Conservation (phyloP, 2,329 filamentous ascomycete species). For the Ophiostoma quercus region DNA sequence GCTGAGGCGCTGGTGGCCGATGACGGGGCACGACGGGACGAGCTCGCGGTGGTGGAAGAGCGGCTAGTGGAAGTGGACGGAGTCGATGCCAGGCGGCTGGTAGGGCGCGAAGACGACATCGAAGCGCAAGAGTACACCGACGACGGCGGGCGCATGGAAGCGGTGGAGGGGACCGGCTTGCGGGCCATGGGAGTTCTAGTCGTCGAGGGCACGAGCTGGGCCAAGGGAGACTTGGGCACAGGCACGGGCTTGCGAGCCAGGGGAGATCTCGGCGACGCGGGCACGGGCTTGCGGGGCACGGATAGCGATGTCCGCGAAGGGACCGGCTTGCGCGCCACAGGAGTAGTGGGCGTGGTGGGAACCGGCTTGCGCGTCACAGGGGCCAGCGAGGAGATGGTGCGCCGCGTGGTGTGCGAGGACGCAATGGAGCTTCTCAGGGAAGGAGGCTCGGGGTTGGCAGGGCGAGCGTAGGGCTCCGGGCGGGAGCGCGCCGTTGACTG, state of each 20-base stretch:
- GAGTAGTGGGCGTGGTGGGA: background rate
- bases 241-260: background rate
- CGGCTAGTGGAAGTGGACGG: background rate
- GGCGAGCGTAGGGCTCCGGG: background rate
- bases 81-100: background rate
- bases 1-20: background rate
- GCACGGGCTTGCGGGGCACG: background rate
- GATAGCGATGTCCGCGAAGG: background rate
- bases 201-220: background rate
- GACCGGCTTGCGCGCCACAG: background rate
- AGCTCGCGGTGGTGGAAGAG: background rate
- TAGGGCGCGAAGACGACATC: background rate
- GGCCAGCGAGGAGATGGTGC: background rate
- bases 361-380: background rate
- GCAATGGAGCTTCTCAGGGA: background rate
- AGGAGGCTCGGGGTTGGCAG: constrained; percentile 11
- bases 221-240: background rate
- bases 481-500: background rate
- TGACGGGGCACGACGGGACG: background rate
- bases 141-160: constrained; percentile 1
- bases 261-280: background rate
- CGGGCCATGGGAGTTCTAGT: background rate
- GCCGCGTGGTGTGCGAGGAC: background rate
- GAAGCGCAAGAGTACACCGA: background rate
- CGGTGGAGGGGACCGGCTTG: background rate